Percentiles rank a stretch among this genome's conserved stretches.
These are phyloP conservation scores for Ustilago curta DNA, from an alignment of 1,284 basidiomycete species.

Conservation along the genomic window DNA sequence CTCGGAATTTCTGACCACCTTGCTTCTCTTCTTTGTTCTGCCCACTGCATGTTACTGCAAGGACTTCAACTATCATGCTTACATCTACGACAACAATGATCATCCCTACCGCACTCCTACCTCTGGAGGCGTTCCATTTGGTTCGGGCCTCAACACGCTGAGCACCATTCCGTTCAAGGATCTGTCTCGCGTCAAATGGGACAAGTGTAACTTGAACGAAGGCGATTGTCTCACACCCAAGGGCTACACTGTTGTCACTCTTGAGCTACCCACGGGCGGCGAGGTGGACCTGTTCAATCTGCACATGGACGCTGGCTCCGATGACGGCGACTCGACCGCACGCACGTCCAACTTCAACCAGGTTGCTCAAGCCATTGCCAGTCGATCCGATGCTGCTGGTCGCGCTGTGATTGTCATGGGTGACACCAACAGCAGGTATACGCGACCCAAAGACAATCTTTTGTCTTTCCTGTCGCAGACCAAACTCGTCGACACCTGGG, in stretches of 20 bases:
- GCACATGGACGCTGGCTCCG: slow-evolving; percentile 28
- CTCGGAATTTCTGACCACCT: background rate
- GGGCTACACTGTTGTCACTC: slow-evolving; percentile 26
- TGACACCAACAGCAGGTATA: slow-evolving; percentile 31
- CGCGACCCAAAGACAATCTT: slow-evolving; percentile 20
- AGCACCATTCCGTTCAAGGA: slow-evolving; percentile 20
- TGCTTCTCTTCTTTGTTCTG: background rate
- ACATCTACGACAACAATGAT: slow-evolving; percentile 26
- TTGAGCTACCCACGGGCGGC: slow-evolving; percentile 15
- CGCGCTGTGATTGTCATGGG: slow-evolving; percentile 36
- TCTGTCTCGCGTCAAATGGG: slow-evolving; percentile 21
- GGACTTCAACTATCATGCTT: slow-evolving; percentile 35
- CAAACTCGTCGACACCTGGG: slow-evolving; percentile 26
- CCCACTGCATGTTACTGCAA: background rate
- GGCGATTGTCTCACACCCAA: slow-evolving; percentile 33
- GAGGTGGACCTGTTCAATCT: slow-evolving; percentile 27
- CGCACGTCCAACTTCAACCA: slow-evolving; percentile 26
- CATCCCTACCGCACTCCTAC: slow-evolving; percentile 31
- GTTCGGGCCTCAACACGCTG: slow-evolving; percentile 31
- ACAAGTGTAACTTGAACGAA: slow-evolving; percentile 22
- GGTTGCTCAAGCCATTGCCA: slow-evolving; percentile 21
- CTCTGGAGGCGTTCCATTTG: slow-evolving; percentile 25
- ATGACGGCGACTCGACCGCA: slow-evolving; percentile 20
- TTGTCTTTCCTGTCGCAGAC: slow-evolving; percentile 14
- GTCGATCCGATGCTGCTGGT: slow-evolving; percentile 12